Evolutionary conservation across 1,139 yeast species (phyloP).

Genomic region (Candida tropicalis): DNA sequence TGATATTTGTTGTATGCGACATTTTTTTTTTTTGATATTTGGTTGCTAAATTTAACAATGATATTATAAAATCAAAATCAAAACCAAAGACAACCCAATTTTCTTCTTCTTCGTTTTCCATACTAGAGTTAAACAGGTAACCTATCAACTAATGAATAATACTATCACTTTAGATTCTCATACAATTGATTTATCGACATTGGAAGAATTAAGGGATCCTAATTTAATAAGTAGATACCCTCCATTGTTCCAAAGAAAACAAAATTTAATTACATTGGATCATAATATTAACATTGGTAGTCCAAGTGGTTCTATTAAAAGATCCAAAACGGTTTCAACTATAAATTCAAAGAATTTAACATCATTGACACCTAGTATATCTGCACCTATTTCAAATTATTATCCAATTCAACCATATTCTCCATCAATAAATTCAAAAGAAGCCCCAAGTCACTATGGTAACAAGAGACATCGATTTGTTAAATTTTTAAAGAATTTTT

Average conservation of each 20-base stretch:
- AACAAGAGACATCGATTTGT: constrained; percentile 9
- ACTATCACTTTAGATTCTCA: constrained; percentile 12
- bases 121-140: neutral
- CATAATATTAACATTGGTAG: neutral
- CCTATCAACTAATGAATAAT: constrained; percentile 9
- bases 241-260: constrained; percentile 17
- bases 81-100: too few relatives aligned
- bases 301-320: constrained; percentile 3
- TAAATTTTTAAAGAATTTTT: constrained; percentile 11
- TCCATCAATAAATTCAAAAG: constrained; percentile 9
- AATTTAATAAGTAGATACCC: constrained; percentile 19
- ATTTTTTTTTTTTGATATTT: constrained; percentile 2
- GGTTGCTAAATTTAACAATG: constrained; percentile 7
- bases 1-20: neutral
- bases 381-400: constrained; percentile 6
- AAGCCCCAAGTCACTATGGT: neutral
- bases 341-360: neutral
- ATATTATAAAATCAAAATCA: neutral
- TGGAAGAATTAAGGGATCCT: constrained; percentile 19
- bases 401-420: neutral
- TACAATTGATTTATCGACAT: constrained; percentile 16
- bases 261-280: constrained; percentile 13
- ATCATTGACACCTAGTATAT: constrained; percentile 1
- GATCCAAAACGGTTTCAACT: constrained; percentile 2
- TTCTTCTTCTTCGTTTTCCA: neutral